Conservation (phyloP, 2,329 filamentous ascomycete genomes). For the Hymenoscyphus albidus region DNA sequence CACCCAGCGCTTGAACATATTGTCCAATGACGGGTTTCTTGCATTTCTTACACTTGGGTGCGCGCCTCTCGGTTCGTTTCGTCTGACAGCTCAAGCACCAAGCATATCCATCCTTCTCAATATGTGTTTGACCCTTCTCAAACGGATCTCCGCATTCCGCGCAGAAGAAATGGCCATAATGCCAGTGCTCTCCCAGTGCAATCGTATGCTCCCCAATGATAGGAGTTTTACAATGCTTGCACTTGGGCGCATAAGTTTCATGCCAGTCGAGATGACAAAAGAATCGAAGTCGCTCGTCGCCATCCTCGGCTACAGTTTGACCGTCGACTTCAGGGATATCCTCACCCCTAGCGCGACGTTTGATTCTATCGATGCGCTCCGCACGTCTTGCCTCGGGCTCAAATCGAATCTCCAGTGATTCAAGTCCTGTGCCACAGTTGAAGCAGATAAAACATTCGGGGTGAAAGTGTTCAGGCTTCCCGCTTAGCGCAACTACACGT, state of each 20-base stretch:
- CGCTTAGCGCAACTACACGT: constrained; percentile 80
- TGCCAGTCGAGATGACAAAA: constrained; percentile 99
- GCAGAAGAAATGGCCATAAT: constrained; percentile 97
- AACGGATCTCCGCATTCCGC: constrained; percentile 98
- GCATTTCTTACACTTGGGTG: constrained; percentile 84
- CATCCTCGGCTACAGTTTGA: constrained; percentile 64
- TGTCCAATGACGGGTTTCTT: constrained; percentile 80
- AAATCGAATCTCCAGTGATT: constrained; percentile 93
- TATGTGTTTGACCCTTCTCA: constrained; percentile 62
- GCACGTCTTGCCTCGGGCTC: constrained; percentile 72
- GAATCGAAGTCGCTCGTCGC: constrained; percentile 73
- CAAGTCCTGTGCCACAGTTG: constrained; percentile 79
- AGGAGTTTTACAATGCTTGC: constrained; percentile 93
- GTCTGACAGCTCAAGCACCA: constrained; percentile 96
- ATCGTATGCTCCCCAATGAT: constrained; percentile 94
- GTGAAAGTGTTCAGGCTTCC: constrained; percentile 73
- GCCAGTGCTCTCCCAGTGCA: constrained; percentile 92
- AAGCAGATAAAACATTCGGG: constrained; percentile 90
- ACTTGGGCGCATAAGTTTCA: constrained; percentile 85
- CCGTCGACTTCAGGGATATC: constrained; percentile 59
- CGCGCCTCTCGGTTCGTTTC: constrained; percentile 81
- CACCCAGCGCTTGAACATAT: constrained; percentile 82
- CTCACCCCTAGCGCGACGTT: constrained; percentile 56
- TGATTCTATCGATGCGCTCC: constrained; percentile 71
- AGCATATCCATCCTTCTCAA: constrained; percentile 96